Percentiles rank a stretch among this genome's conserved stretches.
Conservation (phyloP, 2,329 filamentous ascomycete genomes). For the Epichloe festucae region DNA sequence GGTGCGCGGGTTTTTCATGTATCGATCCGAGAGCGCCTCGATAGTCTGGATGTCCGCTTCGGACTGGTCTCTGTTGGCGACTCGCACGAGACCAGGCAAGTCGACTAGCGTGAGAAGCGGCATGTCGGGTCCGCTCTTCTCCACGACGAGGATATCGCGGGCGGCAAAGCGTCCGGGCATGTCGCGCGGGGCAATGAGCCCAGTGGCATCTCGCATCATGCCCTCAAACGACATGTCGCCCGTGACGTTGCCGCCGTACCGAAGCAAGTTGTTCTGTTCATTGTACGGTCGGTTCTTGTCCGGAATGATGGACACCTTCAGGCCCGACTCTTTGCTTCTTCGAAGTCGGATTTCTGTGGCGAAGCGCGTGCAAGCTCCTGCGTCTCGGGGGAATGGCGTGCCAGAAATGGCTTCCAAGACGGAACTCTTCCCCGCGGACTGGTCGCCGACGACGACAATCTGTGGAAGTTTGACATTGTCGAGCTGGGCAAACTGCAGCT, state of each 20-base stretch:
- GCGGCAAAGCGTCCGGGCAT: constrained; percentile 38
- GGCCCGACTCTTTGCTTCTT: constrained; percentile 27
- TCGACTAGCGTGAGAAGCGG: constrained; percentile 49
- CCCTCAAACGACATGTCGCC: constrained; percentile 32
- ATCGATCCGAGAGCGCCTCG: constrained; percentile 35
- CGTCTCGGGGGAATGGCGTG: constrained; percentile 46
- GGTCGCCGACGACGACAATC: constrained; percentile 51
- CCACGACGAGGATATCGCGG: constrained; percentile 42
- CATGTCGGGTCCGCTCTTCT: constrained; percentile 45
- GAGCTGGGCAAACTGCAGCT: constrained; percentile 39
- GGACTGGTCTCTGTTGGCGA: constrained; percentile 40
- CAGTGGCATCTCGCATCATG: constrained; percentile 38
- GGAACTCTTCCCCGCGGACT: constrained; percentile 51
- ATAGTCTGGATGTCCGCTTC: constrained; percentile 39
- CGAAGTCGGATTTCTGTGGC: constrained; percentile 47
- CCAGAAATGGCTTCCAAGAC: constrained; percentile 51
- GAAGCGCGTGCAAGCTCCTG: constrained; percentile 48
- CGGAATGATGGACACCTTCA: constrained; percentile 42
- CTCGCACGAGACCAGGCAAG: constrained; percentile 44
- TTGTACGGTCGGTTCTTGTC: constrained; percentile 32
- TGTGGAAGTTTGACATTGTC: constrained; percentile 43
- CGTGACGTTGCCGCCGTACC: constrained; percentile 34
- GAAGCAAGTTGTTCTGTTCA: constrained; percentile 33
- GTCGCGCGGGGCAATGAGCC: constrained; percentile 36
- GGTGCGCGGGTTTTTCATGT: constrained; percentile 42